Base-by-base conservation (phyloP, 2,329 filamentous ascomycete genomes). In the Dactylellina sp. region DNA sequence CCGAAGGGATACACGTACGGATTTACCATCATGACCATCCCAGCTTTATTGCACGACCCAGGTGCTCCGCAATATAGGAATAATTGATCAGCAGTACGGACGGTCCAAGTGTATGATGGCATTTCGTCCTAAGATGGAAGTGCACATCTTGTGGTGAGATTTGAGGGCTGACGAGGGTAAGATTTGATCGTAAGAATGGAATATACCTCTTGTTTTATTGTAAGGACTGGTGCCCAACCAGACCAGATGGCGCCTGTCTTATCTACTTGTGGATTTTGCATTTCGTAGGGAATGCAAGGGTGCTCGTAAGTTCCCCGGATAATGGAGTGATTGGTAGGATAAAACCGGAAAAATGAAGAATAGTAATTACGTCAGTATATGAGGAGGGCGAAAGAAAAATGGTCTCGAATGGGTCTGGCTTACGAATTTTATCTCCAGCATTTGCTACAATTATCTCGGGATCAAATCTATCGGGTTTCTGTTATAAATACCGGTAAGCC, bases 11-110 rank as follows among this genome's bases (percentile, higher is more conserved):
- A 32, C 9, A 55, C 83, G 72, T 82, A 88, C 86, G 89, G 86
- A 78, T 93, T 94, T 76, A 94, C 89, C 0, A 87, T 89, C 1
- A 90, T 91, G 14, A 94, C 85, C 91, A 94, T 94, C 20, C 86
- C 84, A 46, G 89, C 85, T 1, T 82, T 80, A 1, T 84, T 83
- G 78, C 91, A 94, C 1, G 89, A 91, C 0, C 83, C 85, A 0
- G 87, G 84, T 0, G 89, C 89, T 0, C 88, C 86, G 75, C 89
- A 92, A 80, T 91, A 92, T 80, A 86, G 90, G 79, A 89, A 91
- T 14, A 88, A 85, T 0, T 89, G 89, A 20, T 85, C 80, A 0
- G 72, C 20, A 0, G 87, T 89, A 76, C 90, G 89, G 65, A 91
- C 82, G 2, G 77, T 77, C 20, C 84, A 61, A 1, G 79, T 80